Evolutionary conservation across 805 yeast genomes (phyloP).

Genomic region (Priceomyces melissophilus): DNA sequence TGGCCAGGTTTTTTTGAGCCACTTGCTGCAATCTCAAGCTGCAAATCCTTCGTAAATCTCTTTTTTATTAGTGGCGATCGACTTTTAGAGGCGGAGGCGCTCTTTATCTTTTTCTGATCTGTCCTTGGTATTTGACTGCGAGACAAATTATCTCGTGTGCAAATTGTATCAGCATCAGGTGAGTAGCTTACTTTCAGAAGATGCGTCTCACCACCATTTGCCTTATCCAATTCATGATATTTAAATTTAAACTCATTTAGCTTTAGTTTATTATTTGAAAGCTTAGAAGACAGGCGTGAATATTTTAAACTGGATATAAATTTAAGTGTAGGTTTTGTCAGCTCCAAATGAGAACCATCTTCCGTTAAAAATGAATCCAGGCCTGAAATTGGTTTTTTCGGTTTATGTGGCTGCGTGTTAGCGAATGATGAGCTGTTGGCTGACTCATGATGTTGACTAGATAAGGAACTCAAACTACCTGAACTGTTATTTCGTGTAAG

Average conservation of each 20-base stretch:
- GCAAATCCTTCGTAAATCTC: slow-evolving; percentile 36
- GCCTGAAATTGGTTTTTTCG: slow-evolving; percentile 3
- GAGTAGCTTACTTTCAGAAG: not conserved
- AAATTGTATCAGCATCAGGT: slow-evolving; percentile 2
- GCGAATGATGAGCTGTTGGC: not conserved
- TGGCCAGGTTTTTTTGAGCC: slow-evolving; percentile 6
- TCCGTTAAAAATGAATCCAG: slow-evolving; percentile 29
- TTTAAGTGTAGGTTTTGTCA: slow-evolving; percentile 12
- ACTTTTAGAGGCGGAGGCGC: not conserved
- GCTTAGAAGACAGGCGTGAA: not conserved
- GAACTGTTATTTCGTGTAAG: slow-evolving; percentile 34
- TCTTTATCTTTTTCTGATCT: not conserved
- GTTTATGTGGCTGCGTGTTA: slow-evolving; percentile 1
- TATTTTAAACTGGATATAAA: slow-evolving; percentile 11
- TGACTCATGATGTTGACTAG: slow-evolving; percentile 4
- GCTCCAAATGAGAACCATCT: slow-evolving; percentile 35
- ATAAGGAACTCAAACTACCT: slow-evolving; percentile 16
- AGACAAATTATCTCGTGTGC: slow-evolving; percentile 3
- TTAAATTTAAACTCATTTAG: slow-evolving; percentile 1
- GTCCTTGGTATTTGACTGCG: not conserved
- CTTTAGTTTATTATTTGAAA: not conserved
- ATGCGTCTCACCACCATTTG: not conserved
- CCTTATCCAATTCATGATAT: not conserved
- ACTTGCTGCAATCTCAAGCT: slow-evolving; percentile 28
- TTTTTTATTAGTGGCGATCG: slow-evolving; percentile 24